Evolutionary conservation across 768 basidiomycete species (phyloP).

Genomic region (Podaxis mareebaensis): DNA sequence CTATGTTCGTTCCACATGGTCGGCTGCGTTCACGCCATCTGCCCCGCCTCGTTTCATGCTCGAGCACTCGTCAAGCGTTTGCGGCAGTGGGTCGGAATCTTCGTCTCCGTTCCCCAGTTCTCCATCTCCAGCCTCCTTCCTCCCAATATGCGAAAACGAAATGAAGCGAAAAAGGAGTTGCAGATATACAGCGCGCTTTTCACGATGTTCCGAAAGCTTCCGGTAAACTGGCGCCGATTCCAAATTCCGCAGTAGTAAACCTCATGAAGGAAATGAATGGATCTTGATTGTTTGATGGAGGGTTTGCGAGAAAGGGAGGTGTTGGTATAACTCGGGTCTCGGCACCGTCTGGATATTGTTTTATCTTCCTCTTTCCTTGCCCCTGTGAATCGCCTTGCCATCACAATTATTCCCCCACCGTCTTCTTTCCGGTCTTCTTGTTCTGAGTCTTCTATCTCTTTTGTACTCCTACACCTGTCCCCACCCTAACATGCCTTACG

Average conservation of each 20-base stretch:
- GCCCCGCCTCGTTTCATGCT: conserved; percentile 3
- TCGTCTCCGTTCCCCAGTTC: neutral
- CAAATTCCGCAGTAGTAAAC: neutral
- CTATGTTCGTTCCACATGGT: conserved; percentile 5
- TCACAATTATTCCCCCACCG: neutral
- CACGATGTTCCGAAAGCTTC: neutral
- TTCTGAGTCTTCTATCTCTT: neutral
- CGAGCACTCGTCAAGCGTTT: conserved; percentile 4
- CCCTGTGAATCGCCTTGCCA: neutral
- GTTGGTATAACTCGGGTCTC: neutral
- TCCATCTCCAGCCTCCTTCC: no score
- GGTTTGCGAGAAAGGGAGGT: neutral
- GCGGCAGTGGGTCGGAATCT: conserved; percentile 2
- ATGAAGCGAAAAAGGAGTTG: conserved; percentile 10
- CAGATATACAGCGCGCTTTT: neutral
- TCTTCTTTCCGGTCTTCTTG: conserved; percentile 1
- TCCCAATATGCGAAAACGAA: conserved; percentile 5
- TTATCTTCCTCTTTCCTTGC: neutral
- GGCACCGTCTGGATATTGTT: conserved; percentile 11
- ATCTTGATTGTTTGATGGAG: neutral
- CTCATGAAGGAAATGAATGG: neutral
- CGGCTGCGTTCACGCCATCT: conserved; percentile 11
- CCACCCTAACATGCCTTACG: neutral
- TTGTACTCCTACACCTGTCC: neutral
- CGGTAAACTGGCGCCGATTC: neutral